Base-by-base conservation (phyloP, 225 moss, liverwort and hornwort genomes). In the Takakia lepidozioides region DNA sequence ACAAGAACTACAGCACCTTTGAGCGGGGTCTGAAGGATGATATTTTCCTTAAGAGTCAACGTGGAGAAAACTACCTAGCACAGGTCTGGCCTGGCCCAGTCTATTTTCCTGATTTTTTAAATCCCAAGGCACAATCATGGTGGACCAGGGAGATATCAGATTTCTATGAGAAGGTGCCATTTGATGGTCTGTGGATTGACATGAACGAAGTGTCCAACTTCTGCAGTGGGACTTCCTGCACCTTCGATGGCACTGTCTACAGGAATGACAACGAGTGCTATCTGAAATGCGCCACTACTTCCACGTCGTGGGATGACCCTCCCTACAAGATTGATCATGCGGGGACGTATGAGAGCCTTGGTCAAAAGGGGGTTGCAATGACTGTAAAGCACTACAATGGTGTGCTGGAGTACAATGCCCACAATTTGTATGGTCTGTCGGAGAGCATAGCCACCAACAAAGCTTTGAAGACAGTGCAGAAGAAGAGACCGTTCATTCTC, bases 131-230 rank as follows among this genome's bases (percentile, higher is more conserved):
- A 25, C 19, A 40, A 1, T 54, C 73, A 4, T 85, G 69, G 65
- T 89, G 85, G 89, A 37, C 73, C 1, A 51, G 30, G 13, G 85
- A 89, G 36, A 4, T 85, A 11, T 49, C 74, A 14, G 69, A 64
- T 2, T 85, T 85, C 50, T 19, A 75, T 40, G 46, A 77, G 23
- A 14, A 48, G 17, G 51, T 82, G 1, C 79, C 73, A 0, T 89
- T 76, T 1, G 89, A 89, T 15, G 89, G 80, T n/a, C 19, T 89
- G n/a, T 89, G 89, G 89, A 55, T 76, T 5, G 89, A 89, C 51
- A 89, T 89, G 89, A 89, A 89, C 15, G 89, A 89, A 58, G 71
- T 85, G 1, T 71, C 89, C 24, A 82, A 77, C 43, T 89, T 89
- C 56, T 85, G 85, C 69, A 37, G 58, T 2, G 89, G 89, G 2